These are phyloP conservation scores for Botrytis paeoniae DNA, from an alignment of 2,329 filamentous ascomycete genomes.

Conservation along the genomic window DNA sequence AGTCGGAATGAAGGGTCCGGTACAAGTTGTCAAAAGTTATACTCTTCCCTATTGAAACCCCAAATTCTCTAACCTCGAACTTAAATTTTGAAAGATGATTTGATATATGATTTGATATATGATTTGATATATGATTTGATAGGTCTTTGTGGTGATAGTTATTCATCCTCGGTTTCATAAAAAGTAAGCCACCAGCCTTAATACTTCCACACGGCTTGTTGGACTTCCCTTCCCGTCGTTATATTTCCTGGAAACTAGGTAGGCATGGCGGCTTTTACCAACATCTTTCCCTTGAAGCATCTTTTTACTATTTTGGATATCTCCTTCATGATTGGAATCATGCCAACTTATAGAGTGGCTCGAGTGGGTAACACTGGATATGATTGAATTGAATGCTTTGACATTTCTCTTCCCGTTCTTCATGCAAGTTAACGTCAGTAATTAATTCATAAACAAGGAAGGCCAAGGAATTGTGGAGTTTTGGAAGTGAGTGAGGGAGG, in stretches of 20 bases:
- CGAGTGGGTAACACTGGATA: background rate
- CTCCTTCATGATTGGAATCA: background rate
- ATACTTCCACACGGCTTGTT: background rate
- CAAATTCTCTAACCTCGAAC: background rate
- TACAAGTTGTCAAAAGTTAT: background rate
- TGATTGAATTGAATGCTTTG: background rate
- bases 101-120: background rate
- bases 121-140: background rate
- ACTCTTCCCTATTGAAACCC: background rate
- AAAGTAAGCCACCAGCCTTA: background rate
- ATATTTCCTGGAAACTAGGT: background rate
- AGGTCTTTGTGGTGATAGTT: background rate
- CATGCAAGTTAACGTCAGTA: background rate
- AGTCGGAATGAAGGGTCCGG: background rate
- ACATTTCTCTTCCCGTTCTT: background rate
- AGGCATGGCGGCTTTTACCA: background rate
- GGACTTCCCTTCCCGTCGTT: background rate
- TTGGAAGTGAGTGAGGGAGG: background rate
- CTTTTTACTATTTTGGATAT: background rate
- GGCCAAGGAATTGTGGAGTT: background rate
- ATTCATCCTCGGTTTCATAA: background rate
- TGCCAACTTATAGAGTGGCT: background rate
- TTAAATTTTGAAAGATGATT: no score
- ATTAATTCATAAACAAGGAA: background rate
- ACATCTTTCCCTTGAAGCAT: background rate